Evolutionary conservation across 192 early-diverging fungal genomes (phyloP).

Genomic region (Entrophospora sp.): DNA sequence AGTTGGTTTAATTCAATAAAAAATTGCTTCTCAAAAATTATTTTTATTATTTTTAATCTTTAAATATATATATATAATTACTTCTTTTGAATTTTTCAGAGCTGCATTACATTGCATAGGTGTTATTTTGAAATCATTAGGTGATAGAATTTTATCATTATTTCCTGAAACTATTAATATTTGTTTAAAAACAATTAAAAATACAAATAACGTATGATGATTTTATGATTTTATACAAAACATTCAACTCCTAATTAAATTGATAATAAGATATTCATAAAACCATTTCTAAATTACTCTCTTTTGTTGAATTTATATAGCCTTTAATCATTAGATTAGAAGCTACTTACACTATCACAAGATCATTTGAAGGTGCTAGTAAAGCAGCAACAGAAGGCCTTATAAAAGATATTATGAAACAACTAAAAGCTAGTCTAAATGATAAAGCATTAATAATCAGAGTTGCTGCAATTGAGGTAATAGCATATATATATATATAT

Average conservation of each 20-base stretch:
- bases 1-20: constrained; percentile 5
- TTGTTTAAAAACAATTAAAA: constrained; percentile 60
- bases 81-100: constrained; percentile 37
- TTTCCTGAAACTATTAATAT: constrained; percentile 53
- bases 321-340: constrained; percentile 57
- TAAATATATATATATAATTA: not conserved
- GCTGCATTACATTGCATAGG: constrained; percentile 72
- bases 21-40: not conserved
- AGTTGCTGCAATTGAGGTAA: constrained; percentile 57
- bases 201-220: constrained; percentile 48
- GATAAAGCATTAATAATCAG: constrained; percentile 69
- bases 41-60: constrained; percentile 8
- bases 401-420: constrained; percentile 64
- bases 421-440: constrained; percentile 47
- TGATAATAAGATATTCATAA: too few species aligned
- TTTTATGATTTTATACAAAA: too few species aligned
- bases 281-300: not conserved
- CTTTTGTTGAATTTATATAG: constrained; percentile 25
- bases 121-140: constrained; percentile 65
- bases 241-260: too few species aligned
- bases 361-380: constrained; percentile 64
- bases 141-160: constrained; percentile 63
- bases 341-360: constrained; percentile 52
- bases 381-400: constrained; percentile 59
- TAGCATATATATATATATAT: not conserved